Evolutionary conservation across 768 basidiomycete species (phyloP).

Genomic region (Rhodotorula graminis): DNA sequence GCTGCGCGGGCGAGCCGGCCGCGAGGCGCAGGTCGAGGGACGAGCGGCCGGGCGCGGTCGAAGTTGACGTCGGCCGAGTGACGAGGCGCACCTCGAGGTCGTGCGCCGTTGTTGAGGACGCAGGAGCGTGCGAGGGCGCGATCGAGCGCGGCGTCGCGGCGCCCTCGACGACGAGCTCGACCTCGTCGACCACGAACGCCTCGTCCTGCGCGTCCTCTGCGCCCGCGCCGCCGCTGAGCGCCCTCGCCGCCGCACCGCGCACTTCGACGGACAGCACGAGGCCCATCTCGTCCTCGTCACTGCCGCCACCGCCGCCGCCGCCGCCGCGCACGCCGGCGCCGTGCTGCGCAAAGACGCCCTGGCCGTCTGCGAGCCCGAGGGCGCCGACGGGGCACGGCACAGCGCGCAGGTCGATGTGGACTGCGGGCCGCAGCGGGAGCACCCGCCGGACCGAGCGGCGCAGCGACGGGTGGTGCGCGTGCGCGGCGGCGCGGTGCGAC

Average conservation of each 20-base stretch:
- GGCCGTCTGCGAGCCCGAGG: background rate
- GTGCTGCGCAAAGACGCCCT: no score
- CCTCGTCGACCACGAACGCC: slow-evolving; percentile 14
- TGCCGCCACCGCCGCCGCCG: background rate
- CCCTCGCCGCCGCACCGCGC: background rate
- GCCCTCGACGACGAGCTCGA: slow-evolving; percentile 8
- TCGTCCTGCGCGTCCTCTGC: background rate
- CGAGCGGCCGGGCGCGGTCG: no score
- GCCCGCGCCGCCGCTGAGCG: no score
- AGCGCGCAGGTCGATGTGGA: slow-evolving; percentile 14
- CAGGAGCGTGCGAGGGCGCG: background rate
- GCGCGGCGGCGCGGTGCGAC: background rate
- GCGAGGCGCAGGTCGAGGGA: background rate
- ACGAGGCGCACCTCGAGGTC: slow-evolving; percentile 18
- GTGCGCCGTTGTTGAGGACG: background rate
- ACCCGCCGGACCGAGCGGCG: slow-evolving; percentile 13
- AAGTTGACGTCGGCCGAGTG: background rate
- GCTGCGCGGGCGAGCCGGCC: background rate
- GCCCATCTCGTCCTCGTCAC: slow-evolving; percentile 4
- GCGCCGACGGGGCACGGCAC: slow-evolving; percentile 23
- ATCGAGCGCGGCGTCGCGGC: background rate
- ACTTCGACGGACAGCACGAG: slow-evolving; percentile 10
- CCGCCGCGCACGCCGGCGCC: background rate
- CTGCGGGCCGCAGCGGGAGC: background rate
- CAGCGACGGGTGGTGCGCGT: slow-evolving; percentile 7